These are phyloP conservation scores for Fusarium sp. DNA, from an alignment of 2,329 filamentous ascomycete genomes.

Conservation along the genomic window DNA sequence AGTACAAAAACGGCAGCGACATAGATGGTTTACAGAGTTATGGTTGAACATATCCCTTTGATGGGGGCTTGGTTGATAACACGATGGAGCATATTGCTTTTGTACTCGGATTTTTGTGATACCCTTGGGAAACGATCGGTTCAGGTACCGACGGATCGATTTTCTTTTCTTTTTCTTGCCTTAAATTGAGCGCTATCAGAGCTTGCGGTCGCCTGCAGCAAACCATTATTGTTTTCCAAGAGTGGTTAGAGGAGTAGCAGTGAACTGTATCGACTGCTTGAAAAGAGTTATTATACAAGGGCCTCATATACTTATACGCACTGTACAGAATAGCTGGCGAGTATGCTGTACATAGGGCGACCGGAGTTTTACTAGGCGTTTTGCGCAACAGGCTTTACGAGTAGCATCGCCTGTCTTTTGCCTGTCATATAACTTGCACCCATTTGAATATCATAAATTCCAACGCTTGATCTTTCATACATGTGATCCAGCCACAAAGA, in stretches of 20 bases:
- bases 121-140: conserved; percentile 51
- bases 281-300: conserved; percentile 43
- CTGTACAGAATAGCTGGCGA: conserved; percentile 38
- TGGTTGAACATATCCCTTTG: conserved; percentile 30
- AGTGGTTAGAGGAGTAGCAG: conserved; percentile 31
- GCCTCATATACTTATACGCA: conserved; percentile 39
- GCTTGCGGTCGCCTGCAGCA: conserved; percentile 25
- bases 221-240: conserved; percentile 25
- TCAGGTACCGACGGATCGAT: conserved; percentile 40
- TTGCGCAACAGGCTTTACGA: conserved; percentile 35
- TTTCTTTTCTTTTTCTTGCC: conserved; percentile 30
- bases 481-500: neutral
- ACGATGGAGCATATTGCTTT: conserved; percentile 45
- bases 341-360: conserved; percentile 42
- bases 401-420: conserved; percentile 29
- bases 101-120: conserved; percentile 54
- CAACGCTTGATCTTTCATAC: conserved; percentile 22
- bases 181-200: conserved; percentile 40
- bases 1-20: conserved; percentile 53
- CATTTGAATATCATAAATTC: conserved; percentile 3
- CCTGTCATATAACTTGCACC: conserved; percentile 17
- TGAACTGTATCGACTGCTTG: conserved; percentile 28
- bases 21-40: conserved; percentile 34
- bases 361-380: conserved; percentile 36
- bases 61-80: conserved; percentile 40